A percentile compares a stretch with the other conserved stretches of the same genome.
Evolutionary conservation across 2,329 filamentous ascomycete species (phyloP).

Genomic region (Zymoseptoria brevis): DNA sequence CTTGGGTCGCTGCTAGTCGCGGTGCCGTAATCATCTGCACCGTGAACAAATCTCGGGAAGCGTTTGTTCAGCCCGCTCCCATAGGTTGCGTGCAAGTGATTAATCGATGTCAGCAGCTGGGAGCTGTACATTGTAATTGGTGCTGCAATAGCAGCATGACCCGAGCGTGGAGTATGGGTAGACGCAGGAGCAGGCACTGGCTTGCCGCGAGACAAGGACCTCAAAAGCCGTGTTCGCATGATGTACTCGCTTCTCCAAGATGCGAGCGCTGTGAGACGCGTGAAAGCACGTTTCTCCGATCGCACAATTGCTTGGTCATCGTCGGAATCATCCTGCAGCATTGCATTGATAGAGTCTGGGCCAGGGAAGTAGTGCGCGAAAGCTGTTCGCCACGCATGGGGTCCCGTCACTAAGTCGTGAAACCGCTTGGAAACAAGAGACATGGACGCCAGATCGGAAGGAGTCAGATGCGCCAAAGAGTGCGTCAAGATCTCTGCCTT

Average conservation of each 20-base stretch:
- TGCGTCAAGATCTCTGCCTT: conserved; percentile 79
- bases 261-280: conserved; percentile 71
- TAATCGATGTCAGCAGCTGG: conserved; percentile 69
- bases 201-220: conserved; percentile 74
- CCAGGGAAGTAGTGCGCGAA: conserved; percentile 88
- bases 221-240: conserved; percentile 71
- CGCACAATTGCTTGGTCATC: conserved; percentile 50
- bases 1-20: conserved; percentile 76
- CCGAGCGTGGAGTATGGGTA: conserved; percentile 46
- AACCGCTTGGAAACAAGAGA: conserved; percentile 83
- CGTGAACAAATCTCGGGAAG: conserved; percentile 72
- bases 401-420: conserved; percentile 76
- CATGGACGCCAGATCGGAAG: conserved; percentile 71
- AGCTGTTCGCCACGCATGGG: conserved; percentile 87
- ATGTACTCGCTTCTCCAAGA: conserved; percentile 97
- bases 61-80: conserved; percentile 59
- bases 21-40: conserved; percentile 66
- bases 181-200: conserved; percentile 51
- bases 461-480: conserved; percentile 80
- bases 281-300: conserved; percentile 71
- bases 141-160: conserved; percentile 56
- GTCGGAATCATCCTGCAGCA: conserved; percentile 35
- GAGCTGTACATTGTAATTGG: conserved; percentile 81
- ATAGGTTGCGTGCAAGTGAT: conserved; percentile 72
- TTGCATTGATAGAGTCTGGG: conserved; percentile 48